A percentile compares a stretch with the other conserved stretches of the same genome.
phyloP scores from a whole-genome alignment of 2,329 filamentous ascomycete genomes.

The Aureobasidium lini region DNA sequence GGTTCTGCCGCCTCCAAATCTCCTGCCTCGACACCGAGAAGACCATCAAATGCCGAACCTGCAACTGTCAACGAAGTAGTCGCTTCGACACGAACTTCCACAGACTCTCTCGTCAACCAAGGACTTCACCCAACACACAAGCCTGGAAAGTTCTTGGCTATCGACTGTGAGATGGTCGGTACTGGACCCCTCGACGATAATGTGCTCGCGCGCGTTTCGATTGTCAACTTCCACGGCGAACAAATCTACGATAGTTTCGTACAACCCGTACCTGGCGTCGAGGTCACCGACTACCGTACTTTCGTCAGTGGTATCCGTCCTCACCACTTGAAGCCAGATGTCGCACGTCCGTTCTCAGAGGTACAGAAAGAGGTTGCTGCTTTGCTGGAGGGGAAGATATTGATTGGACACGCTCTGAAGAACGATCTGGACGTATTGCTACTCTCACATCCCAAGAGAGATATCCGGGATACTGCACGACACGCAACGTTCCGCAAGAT shows the following conservation, averaged over 20 bases:
- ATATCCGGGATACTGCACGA: constrained; percentile 78
- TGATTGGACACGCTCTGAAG: constrained; percentile 77
- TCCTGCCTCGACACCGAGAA: constrained; percentile 42
- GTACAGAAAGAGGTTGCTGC: constrained; percentile 66
- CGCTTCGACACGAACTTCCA: constrained; percentile 49
- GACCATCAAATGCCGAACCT: constrained; percentile 51
- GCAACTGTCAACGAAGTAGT: constrained; percentile 56
- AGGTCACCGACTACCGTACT: constrained; percentile 89
- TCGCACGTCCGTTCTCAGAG: constrained; percentile 54
- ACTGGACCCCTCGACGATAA: constrained; percentile 62
- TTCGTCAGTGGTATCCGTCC: constrained; percentile 73
- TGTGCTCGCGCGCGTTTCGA: constrained; percentile 74
- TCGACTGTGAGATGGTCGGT: constrained; percentile 99
- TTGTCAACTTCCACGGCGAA: constrained; percentile 88
- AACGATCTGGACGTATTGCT: constrained; percentile 70
- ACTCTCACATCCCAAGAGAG: constrained; percentile 67
- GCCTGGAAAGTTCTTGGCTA: constrained; percentile 80
- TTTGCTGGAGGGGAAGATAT: constrained; percentile 61
- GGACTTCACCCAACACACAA: constrained; percentile 48
- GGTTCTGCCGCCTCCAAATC: constrained; percentile 33
- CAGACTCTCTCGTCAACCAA: constrained; percentile 37
- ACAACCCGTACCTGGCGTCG: constrained; percentile 49
- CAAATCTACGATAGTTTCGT: constrained; percentile 95
- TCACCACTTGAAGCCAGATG: constrained; percentile 55
- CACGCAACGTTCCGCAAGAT: constrained; percentile 65